phyloP scores from a whole-genome alignment of 75 land plant genomes.

The Chamaecyparis obtusa region DNA sequence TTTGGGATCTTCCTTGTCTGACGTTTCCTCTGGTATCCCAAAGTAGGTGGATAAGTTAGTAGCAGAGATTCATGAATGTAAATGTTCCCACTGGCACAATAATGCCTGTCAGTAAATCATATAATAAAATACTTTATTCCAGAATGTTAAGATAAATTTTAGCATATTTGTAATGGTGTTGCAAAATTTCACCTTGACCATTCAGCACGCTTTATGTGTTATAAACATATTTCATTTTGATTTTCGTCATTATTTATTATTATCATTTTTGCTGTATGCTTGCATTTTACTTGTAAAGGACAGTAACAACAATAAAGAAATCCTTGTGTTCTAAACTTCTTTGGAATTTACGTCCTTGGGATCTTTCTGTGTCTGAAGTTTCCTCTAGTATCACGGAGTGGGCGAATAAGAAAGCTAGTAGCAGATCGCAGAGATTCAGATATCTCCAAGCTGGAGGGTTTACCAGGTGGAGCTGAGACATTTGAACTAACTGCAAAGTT shows the following conservation, averaged over 20 bases:
- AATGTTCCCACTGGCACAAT: not conserved
- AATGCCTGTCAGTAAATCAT: not conserved
- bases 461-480: conserved; percentile 78
- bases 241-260: not conserved
- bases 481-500: conserved; percentile 84
- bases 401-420: conserved; percentile 79
- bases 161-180: not conserved
- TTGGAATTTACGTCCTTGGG: not conserved
- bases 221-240: not conserved
- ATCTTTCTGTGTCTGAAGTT: conserved; percentile 51
- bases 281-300: not conserved
- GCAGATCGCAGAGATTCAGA: conserved; percentile 65
- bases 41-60: conserved; percentile 76
- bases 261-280: not conserved
- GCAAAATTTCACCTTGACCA: not conserved
- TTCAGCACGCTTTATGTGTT: not conserved
- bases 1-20: conserved; percentile 13
- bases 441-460: conserved; percentile 48
- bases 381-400: conserved; percentile 88
- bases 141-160: not conserved
- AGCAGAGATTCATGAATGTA: conserved; percentile 35
- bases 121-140: not conserved
- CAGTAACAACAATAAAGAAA: not conserved
- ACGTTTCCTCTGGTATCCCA: conserved; percentile 91
- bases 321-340: not conserved